A percentile compares a stretch with the other conserved stretches of the same genome.
Conservation (phyloP, 139 green algal species). For the Picochlorum sp. region DNA sequence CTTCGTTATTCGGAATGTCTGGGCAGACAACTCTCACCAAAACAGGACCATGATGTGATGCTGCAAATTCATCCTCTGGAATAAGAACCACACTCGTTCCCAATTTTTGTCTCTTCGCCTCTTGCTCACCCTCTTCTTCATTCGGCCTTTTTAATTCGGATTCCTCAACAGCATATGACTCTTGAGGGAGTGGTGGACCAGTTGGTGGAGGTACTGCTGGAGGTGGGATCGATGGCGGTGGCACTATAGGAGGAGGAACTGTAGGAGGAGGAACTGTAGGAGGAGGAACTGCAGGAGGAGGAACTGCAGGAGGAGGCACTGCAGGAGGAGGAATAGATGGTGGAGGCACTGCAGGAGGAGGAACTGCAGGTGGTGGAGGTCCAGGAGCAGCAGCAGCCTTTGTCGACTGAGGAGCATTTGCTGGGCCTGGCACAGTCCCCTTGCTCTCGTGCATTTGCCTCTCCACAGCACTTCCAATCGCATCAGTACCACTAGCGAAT, state of each 20-base stretch:
- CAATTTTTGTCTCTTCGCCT: background rate
- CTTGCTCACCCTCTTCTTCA: background rate
- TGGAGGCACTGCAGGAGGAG: background rate
- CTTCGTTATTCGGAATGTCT: slow-evolving; percentile 48
- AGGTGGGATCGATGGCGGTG: no score
- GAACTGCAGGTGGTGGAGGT: background rate
- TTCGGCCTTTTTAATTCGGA: background rate
- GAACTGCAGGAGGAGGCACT: slow-evolving; percentile 17
- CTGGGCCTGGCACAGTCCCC: slow-evolving; percentile 6
- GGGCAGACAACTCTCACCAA: slow-evolving; percentile 49
- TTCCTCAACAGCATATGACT: no score
- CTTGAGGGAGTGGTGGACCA: no score
- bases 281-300: background rate
- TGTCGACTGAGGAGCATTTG: background rate
- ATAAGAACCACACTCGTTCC: slow-evolving; percentile 49
- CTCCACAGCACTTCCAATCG: slow-evolving; percentile 59
- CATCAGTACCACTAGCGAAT: slow-evolving; percentile 81
- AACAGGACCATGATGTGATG: slow-evolving; percentile 20
- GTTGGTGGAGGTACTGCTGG: no score
- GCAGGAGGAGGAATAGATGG: slow-evolving; percentile 1
- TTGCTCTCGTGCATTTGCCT: slow-evolving; percentile 60
- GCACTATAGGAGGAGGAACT: background rate
- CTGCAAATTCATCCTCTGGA: slow-evolving; percentile 70
- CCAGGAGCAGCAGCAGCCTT: slow-evolving; percentile 1
- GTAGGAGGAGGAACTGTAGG: background rate